Conservation (phyloP, 495 filamentous ascomycete genomes). For the Podospora pseudoanserina region DNA sequence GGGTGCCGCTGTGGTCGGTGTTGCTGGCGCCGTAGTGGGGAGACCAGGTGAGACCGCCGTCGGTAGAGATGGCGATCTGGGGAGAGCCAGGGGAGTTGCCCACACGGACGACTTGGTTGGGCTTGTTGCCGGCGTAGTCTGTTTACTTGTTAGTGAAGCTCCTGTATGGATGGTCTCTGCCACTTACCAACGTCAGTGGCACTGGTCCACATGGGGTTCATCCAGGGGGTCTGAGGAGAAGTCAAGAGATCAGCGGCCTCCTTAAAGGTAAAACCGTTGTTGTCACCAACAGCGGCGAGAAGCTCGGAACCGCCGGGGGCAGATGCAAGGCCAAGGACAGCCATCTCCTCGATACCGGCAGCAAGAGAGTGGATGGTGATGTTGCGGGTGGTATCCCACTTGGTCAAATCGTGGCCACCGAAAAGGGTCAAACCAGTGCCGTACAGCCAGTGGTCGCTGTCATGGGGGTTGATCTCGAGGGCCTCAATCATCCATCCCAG, state of each 20-base stretch:
- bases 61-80: slow-evolving; percentile 41
- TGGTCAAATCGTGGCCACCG: slow-evolving; percentile 49
- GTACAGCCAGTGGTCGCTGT: slow-evolving; percentile 60
- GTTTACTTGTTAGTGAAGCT: slow-evolving; percentile 2
- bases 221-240: slow-evolving; percentile 47
- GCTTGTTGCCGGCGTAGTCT: slow-evolving; percentile 56
- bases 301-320: slow-evolving; percentile 53
- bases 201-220: slow-evolving; percentile 48
- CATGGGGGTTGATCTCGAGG: slow-evolving; percentile 55
- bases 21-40: slow-evolving; percentile 44
- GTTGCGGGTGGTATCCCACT: slow-evolving; percentile 50
- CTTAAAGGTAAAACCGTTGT: slow-evolving; percentile 51
- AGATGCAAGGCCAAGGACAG: slow-evolving; percentile 50
- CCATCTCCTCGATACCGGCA: slow-evolving; percentile 57
- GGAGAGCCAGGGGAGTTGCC: slow-evolving; percentile 44
- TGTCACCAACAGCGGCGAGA: slow-evolving; percentile 56
- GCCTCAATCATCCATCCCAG: slow-evolving; percentile 65
- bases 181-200: slow-evolving; percentile 43
- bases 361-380: slow-evolving; percentile 51
- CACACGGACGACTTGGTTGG: slow-evolving; percentile 52
- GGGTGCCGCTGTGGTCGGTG: slow-evolving; percentile 41
- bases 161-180: neutral
- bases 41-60: slow-evolving; percentile 47
- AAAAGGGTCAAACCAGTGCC: slow-evolving; percentile 55
- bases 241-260: slow-evolving; percentile 42